Percentiles rank a stretch among this genome's conserved stretches.
These are phyloP conservation scores for Epichloe elymi DNA, from an alignment of 2,329 filamentous ascomycete species.

Conservation along the genomic window DNA sequence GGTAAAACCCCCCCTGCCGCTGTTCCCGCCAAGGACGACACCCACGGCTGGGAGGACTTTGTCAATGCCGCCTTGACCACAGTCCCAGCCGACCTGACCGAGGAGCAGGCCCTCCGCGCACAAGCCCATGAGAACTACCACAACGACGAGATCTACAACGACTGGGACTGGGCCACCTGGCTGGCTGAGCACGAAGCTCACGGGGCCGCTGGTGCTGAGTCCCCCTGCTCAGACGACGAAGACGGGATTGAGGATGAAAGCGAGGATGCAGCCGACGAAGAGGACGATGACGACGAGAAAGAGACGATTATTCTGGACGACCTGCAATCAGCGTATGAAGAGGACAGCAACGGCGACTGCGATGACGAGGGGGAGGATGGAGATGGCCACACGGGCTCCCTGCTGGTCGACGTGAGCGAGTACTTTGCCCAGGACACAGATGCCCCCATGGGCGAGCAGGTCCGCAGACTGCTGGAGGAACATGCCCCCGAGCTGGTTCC, in stretches of 20 bases:
- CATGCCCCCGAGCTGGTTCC: neutral
- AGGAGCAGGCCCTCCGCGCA: slow-evolving; percentile 14
- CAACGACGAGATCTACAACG: slow-evolving; percentile 5
- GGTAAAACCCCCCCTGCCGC: slow-evolving; percentile 5
- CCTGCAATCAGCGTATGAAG: neutral
- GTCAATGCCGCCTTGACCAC: slow-evolving; percentile 13
- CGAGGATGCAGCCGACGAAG: neutral
- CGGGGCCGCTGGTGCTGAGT: too few relatives aligned
- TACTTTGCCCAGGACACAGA: neutral
- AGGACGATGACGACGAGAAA: slow-evolving; percentile 7
- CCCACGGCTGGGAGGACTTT: slow-evolving; percentile 14
- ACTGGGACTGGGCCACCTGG: slow-evolving; percentile 13
- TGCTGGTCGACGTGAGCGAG: neutral
- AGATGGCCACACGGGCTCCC: neutral
- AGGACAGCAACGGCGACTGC: slow-evolving; percentile 2
- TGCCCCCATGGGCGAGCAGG: neutral
- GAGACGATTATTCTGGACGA: neutral
- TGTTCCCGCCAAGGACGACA: slow-evolving; percentile 9
- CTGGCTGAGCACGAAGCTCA: slow-evolving; percentile 8
- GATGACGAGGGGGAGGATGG: slow-evolving; percentile 2
- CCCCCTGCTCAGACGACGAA: neutral
- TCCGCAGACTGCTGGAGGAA: neutral
- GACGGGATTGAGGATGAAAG: neutral
- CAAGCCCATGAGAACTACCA: slow-evolving; percentile 12
- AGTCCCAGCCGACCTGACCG: slow-evolving; percentile 10